A percentile compares a stretch with the other conserved stretches of the same genome.
Evolutionary conservation across 768 basidiomycete genomes (phyloP).

Genomic region (Boletus reticuloceps): DNA sequence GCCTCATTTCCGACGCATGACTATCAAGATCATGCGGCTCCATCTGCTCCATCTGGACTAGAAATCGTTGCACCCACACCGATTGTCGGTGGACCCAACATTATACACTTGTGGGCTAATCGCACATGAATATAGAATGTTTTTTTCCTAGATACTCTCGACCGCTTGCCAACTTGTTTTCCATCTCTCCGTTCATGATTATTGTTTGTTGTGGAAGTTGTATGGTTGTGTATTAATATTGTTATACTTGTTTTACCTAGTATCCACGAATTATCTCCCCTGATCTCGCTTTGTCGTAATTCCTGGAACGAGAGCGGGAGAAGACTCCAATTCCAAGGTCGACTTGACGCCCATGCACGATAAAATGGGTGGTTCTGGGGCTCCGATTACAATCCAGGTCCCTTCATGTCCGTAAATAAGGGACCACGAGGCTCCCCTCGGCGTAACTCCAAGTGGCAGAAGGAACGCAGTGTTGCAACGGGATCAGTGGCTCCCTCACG

Average conservation of each 20-base stretch:
- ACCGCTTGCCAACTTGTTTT: neutral
- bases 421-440: conserved; percentile 17
- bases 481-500: too few relatives aligned
- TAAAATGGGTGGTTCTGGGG: neutral
- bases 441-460: conserved; percentile 9
- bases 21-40: conserved; percentile 13
- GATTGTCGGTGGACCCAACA: conserved; percentile 34
- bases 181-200: too few relatives aligned
- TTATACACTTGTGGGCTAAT: conserved; percentile 34
- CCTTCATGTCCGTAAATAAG: neutral
- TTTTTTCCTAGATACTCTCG: neutral
- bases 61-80: conserved; percentile 35
- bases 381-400: neutral
- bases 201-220: conserved; percentile 2
- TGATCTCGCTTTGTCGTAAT: neutral
- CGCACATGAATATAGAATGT: conserved; percentile 23
- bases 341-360: neutral
- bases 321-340: neutral
- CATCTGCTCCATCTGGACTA: conserved; percentile 25
- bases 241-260: conserved; percentile 18
- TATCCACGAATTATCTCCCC: neutral
- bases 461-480: conserved; percentile 2
- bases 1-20: conserved; percentile 32
- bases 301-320: neutral
- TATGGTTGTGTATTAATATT: conserved; percentile 20